A percentile compares a stretch with the other conserved stretches of the same genome.
phyloP scores from a whole-genome alignment of 129 eudicot genomes.

The Chrysanthemum lavandulifolium region DNA sequence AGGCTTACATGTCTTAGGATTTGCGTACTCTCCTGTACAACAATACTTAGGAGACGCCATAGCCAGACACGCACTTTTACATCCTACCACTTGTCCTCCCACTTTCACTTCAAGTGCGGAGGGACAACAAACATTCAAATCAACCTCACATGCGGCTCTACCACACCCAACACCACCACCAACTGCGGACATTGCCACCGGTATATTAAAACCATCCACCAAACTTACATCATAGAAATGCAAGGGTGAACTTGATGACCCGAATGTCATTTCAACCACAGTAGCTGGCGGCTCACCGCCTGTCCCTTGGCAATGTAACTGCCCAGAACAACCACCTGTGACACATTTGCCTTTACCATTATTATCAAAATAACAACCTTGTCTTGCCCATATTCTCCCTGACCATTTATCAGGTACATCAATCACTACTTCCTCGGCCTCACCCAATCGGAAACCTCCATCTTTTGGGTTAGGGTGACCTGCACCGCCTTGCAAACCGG shows the following conservation, averaged over 20 bases:
- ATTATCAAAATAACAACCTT: constrained; percentile 57
- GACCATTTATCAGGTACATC: constrained; percentile 86
- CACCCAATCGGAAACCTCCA: constrained; percentile 67
- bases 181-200: constrained; percentile 77
- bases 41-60: constrained; percentile 80
- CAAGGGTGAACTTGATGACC: constrained; percentile 65
- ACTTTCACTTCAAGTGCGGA: constrained; percentile 70
- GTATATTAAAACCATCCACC: constrained; percentile 88
- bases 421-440: constrained; percentile 63
- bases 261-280: constrained; percentile 91
- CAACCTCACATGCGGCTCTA: constrained; percentile 71
- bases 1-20: constrained; percentile 78
- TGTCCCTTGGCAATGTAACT: constrained; percentile 59
- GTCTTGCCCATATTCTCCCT: constrained; percentile 97
- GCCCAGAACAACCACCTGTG: constrained; percentile 79
- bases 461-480: constrained; percentile 64
- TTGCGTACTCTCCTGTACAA: constrained; percentile 68
- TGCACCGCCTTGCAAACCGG: constrained; percentile 71
- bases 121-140: constrained; percentile 80
- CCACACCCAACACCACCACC: constrained; percentile 93
- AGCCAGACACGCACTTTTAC: constrained; percentile 90
- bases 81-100: constrained; percentile 66
- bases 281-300: constrained; percentile 91
- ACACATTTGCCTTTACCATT: constrained; percentile 60
- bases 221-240: constrained; percentile 86